A percentile compares a stretch with the other conserved stretches of the same genome.
Evolutionary conservation across 225 moss, liverwort and hornwort genomes (phyloP).

Genomic region (Lunularia cruciata): DNA sequence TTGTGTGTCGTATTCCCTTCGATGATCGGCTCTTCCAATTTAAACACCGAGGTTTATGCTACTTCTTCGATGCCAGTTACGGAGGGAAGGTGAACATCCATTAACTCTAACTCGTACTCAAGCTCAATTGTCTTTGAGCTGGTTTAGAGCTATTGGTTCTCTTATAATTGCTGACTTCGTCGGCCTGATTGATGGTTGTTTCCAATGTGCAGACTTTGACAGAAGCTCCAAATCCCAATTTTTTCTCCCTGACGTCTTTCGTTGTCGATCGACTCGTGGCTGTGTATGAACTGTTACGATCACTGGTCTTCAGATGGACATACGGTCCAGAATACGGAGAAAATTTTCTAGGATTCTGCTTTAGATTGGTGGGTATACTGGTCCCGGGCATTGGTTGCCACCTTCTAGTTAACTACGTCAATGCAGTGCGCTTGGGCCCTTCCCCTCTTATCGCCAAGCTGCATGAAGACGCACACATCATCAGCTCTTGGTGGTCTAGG

Average conservation of each 20-base stretch:
- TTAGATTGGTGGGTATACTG: slow-evolving; percentile 23
- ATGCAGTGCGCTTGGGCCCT: slow-evolving; percentile 37
- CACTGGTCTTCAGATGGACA: slow-evolving; percentile 4
- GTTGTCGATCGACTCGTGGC: slow-evolving; percentile 40
- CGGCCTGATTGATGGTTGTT: too few species aligned
- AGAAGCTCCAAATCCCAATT: slow-evolving; percentile 56
- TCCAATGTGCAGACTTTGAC: slow-evolving; percentile 5
- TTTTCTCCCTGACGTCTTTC: slow-evolving; percentile 12
- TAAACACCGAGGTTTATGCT: slow-evolving; percentile 63
- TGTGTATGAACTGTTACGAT: slow-evolving; percentile 49
- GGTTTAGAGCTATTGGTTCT: too few species aligned
- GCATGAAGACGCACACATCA: not conserved
- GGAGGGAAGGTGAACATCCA: slow-evolving; percentile 32
- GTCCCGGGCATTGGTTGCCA: slow-evolving; percentile 34
- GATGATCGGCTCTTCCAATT: slow-evolving; percentile 52
- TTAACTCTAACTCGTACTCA: too few species aligned
- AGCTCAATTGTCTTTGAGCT: too few species aligned
- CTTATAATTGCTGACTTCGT: too few species aligned
- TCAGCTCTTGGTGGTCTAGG: too few species aligned
- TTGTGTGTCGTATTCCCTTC: slow-evolving; percentile 60
- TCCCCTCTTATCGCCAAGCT: slow-evolving; percentile 5
- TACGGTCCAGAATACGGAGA: slow-evolving; percentile 41
- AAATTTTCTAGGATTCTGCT: slow-evolving; percentile 16
- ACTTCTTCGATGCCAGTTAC: slow-evolving; percentile 56
- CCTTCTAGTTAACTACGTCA: slow-evolving; percentile 34